Base-by-base conservation (phyloP, 352 stramenopile species). In the Phytophthora lateralis region DNA sequence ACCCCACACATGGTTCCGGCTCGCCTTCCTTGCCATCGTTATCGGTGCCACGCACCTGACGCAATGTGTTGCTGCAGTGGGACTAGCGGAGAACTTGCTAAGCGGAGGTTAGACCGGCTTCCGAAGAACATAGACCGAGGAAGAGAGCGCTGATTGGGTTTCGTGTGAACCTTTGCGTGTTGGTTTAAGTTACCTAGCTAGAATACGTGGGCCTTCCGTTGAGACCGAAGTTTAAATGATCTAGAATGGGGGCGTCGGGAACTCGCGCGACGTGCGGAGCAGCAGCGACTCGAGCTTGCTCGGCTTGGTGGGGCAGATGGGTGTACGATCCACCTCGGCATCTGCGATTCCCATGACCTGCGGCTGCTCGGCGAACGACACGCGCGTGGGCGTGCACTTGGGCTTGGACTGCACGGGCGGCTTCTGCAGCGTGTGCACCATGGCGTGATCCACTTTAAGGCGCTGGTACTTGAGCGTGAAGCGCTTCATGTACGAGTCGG, bases 401-500 rank as follows among this genome's bases (percentile, higher is more conserved):
- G 50, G 49, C 20, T 78, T 81, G 34, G 50, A 45, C 20, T 52
- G 52, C 18, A 35, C 30, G 8, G 49, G 27, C 26, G 60, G 24
- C 38, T 70, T 66, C 63, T 87, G 70, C 18, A 89, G 66, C 21
- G 78, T 82, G 53, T 91, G 81, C 9, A 95, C 73, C 80, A 95
- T 86, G 29, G 85, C 85, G 60, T 91, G 82, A 42, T 95, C 85
- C 29, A 95, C 85, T 75, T 90, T 92, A 18, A 95, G 71, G 26
- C 83, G 81, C 66, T 95, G 83, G 59, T 90, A 91, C 72, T 95
- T 93, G 69, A 93, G 75, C 55, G 85, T 91, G 66, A 95, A 95
- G 54, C 85, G 85, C 66, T 91, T 91, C 85, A 95, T 93, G 80
- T 95, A 95, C 41, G 85, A 91, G 51, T 95, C 85, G 12, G 85